Base-by-base conservation (phyloP, 208 protist species). In the Blechomonas ayalai region DNA sequence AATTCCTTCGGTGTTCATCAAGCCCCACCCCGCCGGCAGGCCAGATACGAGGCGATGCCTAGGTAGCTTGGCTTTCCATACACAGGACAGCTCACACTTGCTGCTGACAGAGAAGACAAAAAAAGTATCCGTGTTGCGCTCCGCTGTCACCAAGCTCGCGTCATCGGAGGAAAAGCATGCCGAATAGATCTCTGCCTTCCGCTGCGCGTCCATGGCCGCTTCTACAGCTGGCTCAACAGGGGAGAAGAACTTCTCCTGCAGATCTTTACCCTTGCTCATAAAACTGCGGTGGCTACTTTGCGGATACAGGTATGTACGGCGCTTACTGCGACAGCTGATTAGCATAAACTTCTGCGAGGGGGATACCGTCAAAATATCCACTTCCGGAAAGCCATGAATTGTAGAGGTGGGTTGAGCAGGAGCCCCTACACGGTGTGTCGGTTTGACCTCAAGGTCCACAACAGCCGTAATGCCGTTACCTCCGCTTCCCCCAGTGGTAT, bases 51-150 rank as follows among this genome's bases (percentile, higher is more conserved):
- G 64, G 32, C 73, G 76, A 42, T 59, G 68, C 25, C 48, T 45
- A n/a, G 81, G 76, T 57, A 90, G 49, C 50, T 77, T 75, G 54
- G 72, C 62, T 6, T 41, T 33, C 53, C 72, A 73, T 48, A 76
- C 34, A 13, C 82, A 50, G 18, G 40, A 43, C 20, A 76, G 47
- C 24, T 68, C 47, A n/a, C 58, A 59, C 34, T 67, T 59, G 7
- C 53, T 50, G 3, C 58, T 52, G 26, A 89, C 29, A 4, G 52
- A 40, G 47, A 84, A 80, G 34, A 72, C 64, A 34, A 82, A 35
- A 23, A 86, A 73, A n/a, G 42, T 72, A 41, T 89, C 80, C 2
- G 60, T 76, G 56, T 72, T 74, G 20, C 80, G 63, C 60, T 89
- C 74, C 25, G 67, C 69, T 1, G 75, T 64, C 39, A 75, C 52